Conservation (phyloP, 1,284 basidiomycete genomes). For the Ceratobasidium sp. region DNA sequence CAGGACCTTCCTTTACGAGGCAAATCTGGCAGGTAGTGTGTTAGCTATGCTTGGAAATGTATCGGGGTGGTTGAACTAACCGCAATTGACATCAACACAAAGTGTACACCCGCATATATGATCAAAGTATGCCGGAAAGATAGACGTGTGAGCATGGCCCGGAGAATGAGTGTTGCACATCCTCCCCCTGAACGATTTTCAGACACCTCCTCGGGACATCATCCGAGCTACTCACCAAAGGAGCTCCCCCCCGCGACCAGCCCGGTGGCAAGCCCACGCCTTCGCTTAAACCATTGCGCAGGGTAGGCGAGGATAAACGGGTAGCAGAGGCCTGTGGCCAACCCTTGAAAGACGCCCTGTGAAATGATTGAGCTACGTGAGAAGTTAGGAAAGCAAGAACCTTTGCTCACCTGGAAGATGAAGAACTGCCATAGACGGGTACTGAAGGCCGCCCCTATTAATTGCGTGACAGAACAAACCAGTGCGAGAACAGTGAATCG, state of each 20-base stretch:
- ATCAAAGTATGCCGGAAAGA: conserved; percentile 50
- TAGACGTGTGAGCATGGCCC: conserved; percentile 49
- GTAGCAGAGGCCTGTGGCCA: conserved; percentile 50
- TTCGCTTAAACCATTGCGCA: conserved; percentile 52
- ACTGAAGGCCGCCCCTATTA: conserved; percentile 50
- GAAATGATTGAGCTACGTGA: background rate
- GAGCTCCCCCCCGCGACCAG: conserved; percentile 52
- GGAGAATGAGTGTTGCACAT: conserved; percentile 49
- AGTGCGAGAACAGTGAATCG: conserved; percentile 50
- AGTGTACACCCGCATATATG: conserved; percentile 50
- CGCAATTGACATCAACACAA: conserved; percentile 47
- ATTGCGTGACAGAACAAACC: conserved; percentile 47
- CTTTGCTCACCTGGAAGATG: conserved; percentile 48
- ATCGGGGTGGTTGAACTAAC: background rate
- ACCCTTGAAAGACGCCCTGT: conserved; percentile 51
- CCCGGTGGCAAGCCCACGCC: conserved; percentile 52
- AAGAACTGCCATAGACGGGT: conserved; percentile 53
- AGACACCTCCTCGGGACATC: background rate
- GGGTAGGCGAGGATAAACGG: conserved; percentile 52
- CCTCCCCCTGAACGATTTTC: conserved; percentile 50
- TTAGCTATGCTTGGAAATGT: conserved; percentile 21
- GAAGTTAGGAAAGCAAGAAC: background rate
- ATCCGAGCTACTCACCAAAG: conserved; percentile 46
- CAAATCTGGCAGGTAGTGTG: conserved; percentile 39
- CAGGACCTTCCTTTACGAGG: conserved; percentile 39